Evolutionary conservation across 2,329 filamentous ascomycete genomes (phyloP), one percentile per base, ranked within the genome.

Genomic region (Mollisiaceae sp.): DNA sequence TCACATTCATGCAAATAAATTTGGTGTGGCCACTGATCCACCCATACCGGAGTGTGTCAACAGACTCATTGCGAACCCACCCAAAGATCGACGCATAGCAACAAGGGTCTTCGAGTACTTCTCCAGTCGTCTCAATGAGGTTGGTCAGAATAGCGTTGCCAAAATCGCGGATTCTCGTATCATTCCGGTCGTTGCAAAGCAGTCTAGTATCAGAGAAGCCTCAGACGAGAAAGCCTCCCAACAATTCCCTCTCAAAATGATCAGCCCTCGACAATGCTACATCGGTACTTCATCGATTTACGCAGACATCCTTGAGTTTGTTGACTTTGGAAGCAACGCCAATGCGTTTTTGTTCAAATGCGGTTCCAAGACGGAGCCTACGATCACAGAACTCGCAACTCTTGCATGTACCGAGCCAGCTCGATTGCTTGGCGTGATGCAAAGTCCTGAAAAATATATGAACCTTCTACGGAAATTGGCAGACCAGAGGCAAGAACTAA

Each of bases 291-390:
- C 85, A 6, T 77, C 80, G 1, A 83, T 82, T 8, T 99, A 96
- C 73, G 91, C 88, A 12, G 91, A 97, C 38, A 96, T 99, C 38
- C 97, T 99, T 71, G 93, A 98, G 75, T 99, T 97, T 78, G 94
- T 98, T 15, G 92, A 98, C 76, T 99, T 97, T 79, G 93, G 94
- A 0, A 81, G 84, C 39, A 89, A 94, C 75, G 94, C 92, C 1
- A 98, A 98, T 73, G 83, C 91, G 0, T 99, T 99, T 74, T 80
- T 99, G 20, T 86, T 93, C 72, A 91, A 92, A 68, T 92, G 94
- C 69, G 95, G 95, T 11, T 94, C 93, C 2, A 97, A 97, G 78
- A 89, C 87, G 68, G 94, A 99, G 77, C 95, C 95, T 4, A 96
- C 91, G 2, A 95, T 92, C 72, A 77, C 86, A 2, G 95, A 99